Evolutionary conservation across 1,284 basidiomycete species (phyloP).

Genomic region (Ustilago curta): DNA sequence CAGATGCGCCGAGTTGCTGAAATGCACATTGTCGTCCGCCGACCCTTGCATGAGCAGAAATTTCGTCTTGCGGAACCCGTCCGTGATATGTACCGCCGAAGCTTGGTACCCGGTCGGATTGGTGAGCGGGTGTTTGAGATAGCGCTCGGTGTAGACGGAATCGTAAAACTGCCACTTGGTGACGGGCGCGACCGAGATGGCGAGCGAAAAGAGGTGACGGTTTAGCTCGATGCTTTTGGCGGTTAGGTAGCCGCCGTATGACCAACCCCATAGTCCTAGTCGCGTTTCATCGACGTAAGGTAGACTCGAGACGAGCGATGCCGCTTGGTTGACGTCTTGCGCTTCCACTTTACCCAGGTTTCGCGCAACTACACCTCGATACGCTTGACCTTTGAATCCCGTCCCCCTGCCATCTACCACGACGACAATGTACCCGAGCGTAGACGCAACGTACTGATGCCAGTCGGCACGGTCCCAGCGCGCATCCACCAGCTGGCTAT

Average conservation of each 20-base stretch:
- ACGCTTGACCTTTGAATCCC: constrained; percentile 83
- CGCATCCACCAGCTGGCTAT: constrained; percentile 73
- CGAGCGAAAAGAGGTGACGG: constrained; percentile 85
- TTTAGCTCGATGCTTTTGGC: constrained; percentile 72
- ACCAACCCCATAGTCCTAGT: constrained; percentile 78
- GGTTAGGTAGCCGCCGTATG: constrained; percentile 62
- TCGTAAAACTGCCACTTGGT: constrained; percentile 72
- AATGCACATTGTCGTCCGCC: constrained; percentile 74
- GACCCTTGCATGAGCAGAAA: constrained; percentile 87
- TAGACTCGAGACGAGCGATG: constrained; percentile 72
- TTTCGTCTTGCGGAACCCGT: constrained; percentile 82
- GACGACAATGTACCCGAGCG: constrained; percentile 86
- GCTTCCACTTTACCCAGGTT: constrained; percentile 89
- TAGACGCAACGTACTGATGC: constrained; percentile 86
- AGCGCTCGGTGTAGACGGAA: constrained; percentile 95
- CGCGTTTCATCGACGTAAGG: constrained; percentile 82
- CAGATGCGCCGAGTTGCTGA: constrained; percentile 86
- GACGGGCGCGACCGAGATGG: constrained; percentile 82
- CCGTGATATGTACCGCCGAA: constrained; percentile 84
- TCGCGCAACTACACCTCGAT: constrained; percentile 85
- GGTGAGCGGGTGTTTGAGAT: constrained; percentile 84
- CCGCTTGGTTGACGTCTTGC: constrained; percentile 86
- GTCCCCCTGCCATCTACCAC: constrained; percentile 93
- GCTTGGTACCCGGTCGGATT: constrained; percentile 87
- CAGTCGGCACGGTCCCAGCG: constrained; percentile 71